These are phyloP conservation scores for Strigomonas oncopelti DNA, from an alignment of 208 protist genomes.

Conservation along the genomic window DNA sequence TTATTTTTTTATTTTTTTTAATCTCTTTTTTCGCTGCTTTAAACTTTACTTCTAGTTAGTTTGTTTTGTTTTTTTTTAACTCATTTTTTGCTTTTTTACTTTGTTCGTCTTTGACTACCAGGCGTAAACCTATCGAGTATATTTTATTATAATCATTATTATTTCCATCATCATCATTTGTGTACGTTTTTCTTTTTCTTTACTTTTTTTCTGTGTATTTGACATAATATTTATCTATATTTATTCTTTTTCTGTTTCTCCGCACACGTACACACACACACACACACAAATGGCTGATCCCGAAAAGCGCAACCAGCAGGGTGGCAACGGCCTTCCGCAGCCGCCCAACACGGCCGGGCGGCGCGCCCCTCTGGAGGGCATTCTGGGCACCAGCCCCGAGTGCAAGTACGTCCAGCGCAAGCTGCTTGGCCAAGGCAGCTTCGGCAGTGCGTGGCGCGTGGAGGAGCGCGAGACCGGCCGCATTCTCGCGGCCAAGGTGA, in stretches of 20 bases:
- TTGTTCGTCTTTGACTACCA: not conserved
- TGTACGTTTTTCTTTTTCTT: constrained; percentile 11
- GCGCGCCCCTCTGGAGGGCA: constrained; percentile 57
- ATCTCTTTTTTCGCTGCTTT: not conserved
- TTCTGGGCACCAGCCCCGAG: constrained; percentile 57
- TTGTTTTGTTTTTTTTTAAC: not conserved
- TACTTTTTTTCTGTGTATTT: constrained; percentile 11
- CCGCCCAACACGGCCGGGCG: constrained; percentile 36
- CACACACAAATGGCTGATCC: constrained; percentile 14
- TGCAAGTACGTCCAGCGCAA: constrained; percentile 84
- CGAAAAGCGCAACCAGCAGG: constrained; percentile 35
- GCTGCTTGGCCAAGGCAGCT: constrained; percentile 89
- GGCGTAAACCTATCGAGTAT: not conserved
- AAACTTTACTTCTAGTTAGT: not conserved
- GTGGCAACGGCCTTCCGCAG: constrained; percentile 49
- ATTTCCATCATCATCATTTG: not conserved
- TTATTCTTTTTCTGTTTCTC: not conserved
- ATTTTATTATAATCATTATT: not conserved
- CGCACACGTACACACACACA: not conserved
- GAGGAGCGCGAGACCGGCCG: constrained; percentile 64
- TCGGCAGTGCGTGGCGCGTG: constrained; percentile 87
- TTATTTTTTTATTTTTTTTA: constrained; percentile 9
- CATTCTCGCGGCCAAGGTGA: constrained; percentile 88
- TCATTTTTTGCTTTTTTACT: constrained; percentile 7
- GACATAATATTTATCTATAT: not conserved